Evolutionary conservation across 177 flowering plant genomes (phyloP).

Genomic region (Tripterygium wilfordii): DNA sequence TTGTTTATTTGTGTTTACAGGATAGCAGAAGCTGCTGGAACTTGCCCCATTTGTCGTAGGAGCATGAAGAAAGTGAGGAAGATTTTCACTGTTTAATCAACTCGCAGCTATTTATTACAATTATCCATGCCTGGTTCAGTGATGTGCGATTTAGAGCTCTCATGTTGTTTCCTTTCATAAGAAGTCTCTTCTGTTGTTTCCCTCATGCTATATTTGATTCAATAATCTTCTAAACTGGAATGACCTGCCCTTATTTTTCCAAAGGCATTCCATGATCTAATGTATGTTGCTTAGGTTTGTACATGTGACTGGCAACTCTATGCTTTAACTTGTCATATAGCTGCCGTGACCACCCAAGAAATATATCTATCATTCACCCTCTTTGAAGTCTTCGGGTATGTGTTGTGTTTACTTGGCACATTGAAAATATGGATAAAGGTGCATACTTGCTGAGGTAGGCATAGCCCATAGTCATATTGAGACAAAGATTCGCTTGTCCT

Average conservation of each 20-base stretch:
- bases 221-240: background rate
- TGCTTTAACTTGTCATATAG: too few relatives aligned
- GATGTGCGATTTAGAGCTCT: background rate
- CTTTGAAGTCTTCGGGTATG: too few relatives aligned
- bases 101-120: background rate
- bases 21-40: constrained; percentile 65
- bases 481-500: too few relatives aligned
- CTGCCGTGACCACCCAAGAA: too few relatives aligned
- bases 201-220: too few relatives aligned
- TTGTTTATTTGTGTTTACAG: constrained; percentile 30
- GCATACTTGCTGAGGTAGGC: too few relatives aligned
- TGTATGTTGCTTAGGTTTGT: too few relatives aligned
- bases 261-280: constrained; percentile 1
- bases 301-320: too few relatives aligned
- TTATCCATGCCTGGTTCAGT: background rate
- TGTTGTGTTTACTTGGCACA: too few relatives aligned
- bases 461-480: too few relatives aligned
- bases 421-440: too few relatives aligned
- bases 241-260: constrained; percentile 4
- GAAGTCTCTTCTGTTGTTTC: background rate
- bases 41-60: constrained; percentile 71
- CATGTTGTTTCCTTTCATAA: background rate
- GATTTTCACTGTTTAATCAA: constrained; percentile 60
- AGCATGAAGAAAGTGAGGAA: constrained; percentile 70
- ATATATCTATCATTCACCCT: too few relatives aligned